Conservation (phyloP, 805 yeast genomes). For the Yamadazyma scolyti region DNA sequence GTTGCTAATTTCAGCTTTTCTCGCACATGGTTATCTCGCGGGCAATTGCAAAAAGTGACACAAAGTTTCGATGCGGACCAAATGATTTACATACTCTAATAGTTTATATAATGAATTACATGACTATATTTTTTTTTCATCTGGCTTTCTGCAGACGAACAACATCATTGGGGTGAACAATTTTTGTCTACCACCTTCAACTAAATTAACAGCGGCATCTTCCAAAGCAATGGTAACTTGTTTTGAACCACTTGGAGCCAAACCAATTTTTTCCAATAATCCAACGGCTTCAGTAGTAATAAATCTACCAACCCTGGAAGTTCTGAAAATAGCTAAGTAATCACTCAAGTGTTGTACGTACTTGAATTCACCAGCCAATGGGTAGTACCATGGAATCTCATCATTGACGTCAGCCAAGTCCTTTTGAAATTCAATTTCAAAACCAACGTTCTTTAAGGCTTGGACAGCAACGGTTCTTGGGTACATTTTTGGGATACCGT, state of each 20-base stretch:
- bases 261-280: constrained; percentile 74
- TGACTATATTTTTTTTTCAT: too few species aligned
- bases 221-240: constrained; percentile 91
- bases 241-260: constrained; percentile 88
- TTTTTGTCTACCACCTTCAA: constrained; percentile 85
- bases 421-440: constrained; percentile 66
- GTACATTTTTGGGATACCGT: constrained; percentile 98
- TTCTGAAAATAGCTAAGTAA: constrained; percentile 80
- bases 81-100: too few species aligned
- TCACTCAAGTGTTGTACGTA: constrained; percentile 78
- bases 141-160: constrained; percentile 85
- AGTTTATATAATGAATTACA: too few species aligned
- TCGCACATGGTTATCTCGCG: too few species aligned
- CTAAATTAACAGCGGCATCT: constrained; percentile 94
- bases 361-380: constrained; percentile 91
- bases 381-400: constrained; percentile 96
- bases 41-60: too few species aligned
- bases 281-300: constrained; percentile 79
- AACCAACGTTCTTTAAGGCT: constrained; percentile 85
- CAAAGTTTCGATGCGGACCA: too few species aligned
- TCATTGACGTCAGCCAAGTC: constrained; percentile 84
- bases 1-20: too few species aligned
- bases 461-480: constrained; percentile 77
- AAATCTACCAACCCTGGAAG: constrained; percentile 81
- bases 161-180: constrained; percentile 98